Evolutionary conservation across 768 basidiomycete species (phyloP).

Genomic region (Amanita thiersii): DNA sequence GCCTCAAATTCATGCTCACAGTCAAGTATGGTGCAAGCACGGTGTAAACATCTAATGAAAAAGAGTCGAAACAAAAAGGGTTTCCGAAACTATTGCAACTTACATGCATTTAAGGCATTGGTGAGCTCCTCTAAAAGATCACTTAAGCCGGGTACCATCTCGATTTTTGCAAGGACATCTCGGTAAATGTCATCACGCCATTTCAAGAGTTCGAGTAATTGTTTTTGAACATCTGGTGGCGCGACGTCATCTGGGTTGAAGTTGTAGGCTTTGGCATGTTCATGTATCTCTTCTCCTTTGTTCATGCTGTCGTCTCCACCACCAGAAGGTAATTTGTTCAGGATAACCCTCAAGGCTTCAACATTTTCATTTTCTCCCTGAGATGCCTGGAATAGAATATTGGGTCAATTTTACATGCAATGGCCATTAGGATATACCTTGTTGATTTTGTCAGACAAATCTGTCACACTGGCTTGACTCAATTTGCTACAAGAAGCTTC

Average conservation of each 20-base stretch:
- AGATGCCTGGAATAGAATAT: conserved; percentile 17
- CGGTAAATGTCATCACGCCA: conserved; percentile 59
- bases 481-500: conserved; percentile 30
- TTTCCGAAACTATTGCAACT: too few relatives aligned
- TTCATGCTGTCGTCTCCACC: conserved; percentile 42
- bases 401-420: not conserved
- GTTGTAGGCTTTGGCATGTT: conserved; percentile 47
- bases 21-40: conserved; percentile 59
- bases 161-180: conserved; percentile 45
- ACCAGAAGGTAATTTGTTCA: conserved; percentile 45
- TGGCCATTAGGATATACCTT: conserved; percentile 17
- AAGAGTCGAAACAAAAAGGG: not conserved
- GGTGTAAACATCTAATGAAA: conserved; percentile 47
- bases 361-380: conserved; percentile 28
- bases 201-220: conserved; percentile 45
- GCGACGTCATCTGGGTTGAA: conserved; percentile 56
- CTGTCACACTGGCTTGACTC: conserved; percentile 54
- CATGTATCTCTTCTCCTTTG: conserved; percentile 48
- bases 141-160: conserved; percentile 56
- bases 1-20: conserved; percentile 26
- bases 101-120: conserved; percentile 61
- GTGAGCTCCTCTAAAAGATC: conserved; percentile 52
- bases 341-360: conserved; percentile 29
- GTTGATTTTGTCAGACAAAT: conserved; percentile 43
- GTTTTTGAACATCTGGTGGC: conserved; percentile 54